A percentile compares a stretch with the other conserved stretches of the same genome.
Conservation (phyloP, 179 eudicot species). For the Beta lomatogona region DNA sequence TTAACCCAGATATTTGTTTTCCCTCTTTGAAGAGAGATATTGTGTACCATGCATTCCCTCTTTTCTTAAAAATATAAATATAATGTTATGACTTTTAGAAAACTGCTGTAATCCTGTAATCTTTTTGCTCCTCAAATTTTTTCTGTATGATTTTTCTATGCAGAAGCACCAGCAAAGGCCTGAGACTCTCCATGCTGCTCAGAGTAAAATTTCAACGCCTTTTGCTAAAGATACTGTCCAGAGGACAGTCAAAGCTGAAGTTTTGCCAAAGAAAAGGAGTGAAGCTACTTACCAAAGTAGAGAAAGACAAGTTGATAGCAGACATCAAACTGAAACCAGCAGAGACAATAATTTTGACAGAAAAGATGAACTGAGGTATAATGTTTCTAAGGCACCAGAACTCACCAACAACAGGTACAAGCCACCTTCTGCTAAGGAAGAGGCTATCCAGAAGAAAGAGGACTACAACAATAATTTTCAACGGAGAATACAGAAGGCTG, state of each 20-base stretch:
- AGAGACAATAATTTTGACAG: constrained; percentile 26
- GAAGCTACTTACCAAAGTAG: constrained; percentile 29
- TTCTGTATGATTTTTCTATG: constrained; percentile 16
- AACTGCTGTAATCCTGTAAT: too few species aligned
- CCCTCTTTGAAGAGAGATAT: too few species aligned
- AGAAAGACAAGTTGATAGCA: constrained; percentile 29
- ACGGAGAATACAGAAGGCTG: constrained; percentile 28
- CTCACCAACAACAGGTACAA: constrained; percentile 24
- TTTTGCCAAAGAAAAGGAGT: constrained; percentile 32
- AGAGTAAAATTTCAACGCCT: constrained; percentile 30
- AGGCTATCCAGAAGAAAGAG: constrained; percentile 33
- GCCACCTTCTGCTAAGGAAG: constrained; percentile 31
- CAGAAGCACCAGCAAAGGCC: constrained; percentile 47
- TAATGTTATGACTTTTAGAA: neutral
- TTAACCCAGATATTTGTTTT: neutral
- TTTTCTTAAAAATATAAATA: neutral
- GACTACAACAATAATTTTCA: constrained; percentile 26
- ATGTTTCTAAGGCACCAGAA: constrained; percentile 32
- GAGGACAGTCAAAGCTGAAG: constrained; percentile 33
- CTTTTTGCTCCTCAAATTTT: neutral
- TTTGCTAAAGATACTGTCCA: constrained; percentile 33
- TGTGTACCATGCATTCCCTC: neutral
- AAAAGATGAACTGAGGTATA: constrained; percentile 39
- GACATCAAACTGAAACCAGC: constrained; percentile 25
- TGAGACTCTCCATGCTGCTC: constrained; percentile 32